These are phyloP conservation scores for Xylona heveae DNA, from an alignment of 495 filamentous ascomycete species.

Conservation along the genomic window DNA sequence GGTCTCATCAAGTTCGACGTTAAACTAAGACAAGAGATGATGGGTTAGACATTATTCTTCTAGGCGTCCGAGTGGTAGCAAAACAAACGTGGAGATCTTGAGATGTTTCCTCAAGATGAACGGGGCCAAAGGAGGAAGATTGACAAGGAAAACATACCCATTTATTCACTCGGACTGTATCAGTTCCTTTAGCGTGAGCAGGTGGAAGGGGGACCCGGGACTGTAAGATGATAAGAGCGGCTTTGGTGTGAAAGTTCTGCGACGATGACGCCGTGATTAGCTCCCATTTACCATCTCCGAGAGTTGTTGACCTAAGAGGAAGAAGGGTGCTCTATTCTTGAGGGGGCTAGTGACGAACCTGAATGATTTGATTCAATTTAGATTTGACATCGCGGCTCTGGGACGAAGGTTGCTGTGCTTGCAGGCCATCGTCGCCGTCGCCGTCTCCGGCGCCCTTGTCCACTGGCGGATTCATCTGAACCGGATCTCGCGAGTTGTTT, in stretches of 20 bases:
- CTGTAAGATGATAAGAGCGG: constrained; percentile 65
- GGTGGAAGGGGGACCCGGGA: constrained; percentile 51
- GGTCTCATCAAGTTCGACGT: constrained; percentile 81
- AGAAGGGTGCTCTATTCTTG: neutral
- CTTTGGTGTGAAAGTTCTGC: constrained; percentile 83
- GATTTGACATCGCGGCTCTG: constrained; percentile 35
- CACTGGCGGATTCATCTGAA: constrained; percentile 16
- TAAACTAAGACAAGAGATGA: no score
- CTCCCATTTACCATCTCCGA: neutral
- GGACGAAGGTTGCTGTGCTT: constrained; percentile 15
- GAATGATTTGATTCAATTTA: constrained; percentile 77
- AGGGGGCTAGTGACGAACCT: constrained; percentile 31
- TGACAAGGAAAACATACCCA: constrained; percentile 88
- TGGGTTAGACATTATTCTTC: no score
- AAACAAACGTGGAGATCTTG: no score
- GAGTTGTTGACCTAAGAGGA: constrained; percentile 1
- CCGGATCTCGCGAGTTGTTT: constrained; percentile 48
- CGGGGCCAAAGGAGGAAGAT: no score
- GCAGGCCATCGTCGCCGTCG: constrained; percentile 24
- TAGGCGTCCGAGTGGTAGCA: no score
- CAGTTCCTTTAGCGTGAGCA: constrained; percentile 32
- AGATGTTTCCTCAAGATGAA: no score
- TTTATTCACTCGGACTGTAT: constrained; percentile 52
- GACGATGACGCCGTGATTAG: constrained; percentile 6
- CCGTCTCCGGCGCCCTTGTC: constrained; percentile 15